phyloP scores from a whole-genome alignment of 2,329 filamentous ascomycete genomes.

The Fusarium compactum region DNA sequence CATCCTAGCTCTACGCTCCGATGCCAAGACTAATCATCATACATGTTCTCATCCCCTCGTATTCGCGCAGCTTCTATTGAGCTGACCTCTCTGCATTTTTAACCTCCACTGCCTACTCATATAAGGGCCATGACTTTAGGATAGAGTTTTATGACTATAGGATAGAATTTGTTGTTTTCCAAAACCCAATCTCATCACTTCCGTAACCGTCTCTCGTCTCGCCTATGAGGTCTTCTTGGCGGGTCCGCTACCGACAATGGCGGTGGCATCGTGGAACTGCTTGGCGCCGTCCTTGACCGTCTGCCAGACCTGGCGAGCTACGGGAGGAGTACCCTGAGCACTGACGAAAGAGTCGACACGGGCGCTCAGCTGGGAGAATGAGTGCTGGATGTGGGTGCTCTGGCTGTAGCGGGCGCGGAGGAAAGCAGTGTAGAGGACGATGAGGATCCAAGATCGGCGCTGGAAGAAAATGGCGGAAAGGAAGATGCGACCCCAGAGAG shows the following conservation, averaged over 20 bases:
- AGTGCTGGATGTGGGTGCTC: conserved; percentile 91
- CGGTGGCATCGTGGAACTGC: conserved; percentile 83
- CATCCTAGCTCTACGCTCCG: background rate
- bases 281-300: conserved; percentile 77
- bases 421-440: conserved; percentile 89
- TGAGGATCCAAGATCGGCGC: conserved; percentile 89
- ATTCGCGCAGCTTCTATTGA: conserved; percentile 5
- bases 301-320: conserved; percentile 83
- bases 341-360: conserved; percentile 85
- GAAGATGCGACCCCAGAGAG: conserved; percentile 85
- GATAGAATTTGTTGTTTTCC: conserved; percentile 5
- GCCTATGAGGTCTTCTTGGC: conserved; percentile 61
- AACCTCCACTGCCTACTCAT: background rate
- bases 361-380: conserved; percentile 78
- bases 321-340: conserved; percentile 87
- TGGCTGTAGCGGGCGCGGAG: conserved; percentile 90
- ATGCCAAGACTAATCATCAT: background rate
- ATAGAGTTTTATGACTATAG: background rate
- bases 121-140: background rate
- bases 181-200: conserved; percentile 3
- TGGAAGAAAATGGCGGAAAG: conserved; percentile 87
- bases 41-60: background rate
- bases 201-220: conserved; percentile 1
- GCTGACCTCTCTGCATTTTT: background rate
- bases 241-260: conserved; percentile 71